Percentiles rank a stretch among this genome's conserved stretches.
These are phyloP conservation scores for Gossypium anomalum DNA, from an alignment of 345 rosid genomes.

Conservation along the genomic window DNA sequence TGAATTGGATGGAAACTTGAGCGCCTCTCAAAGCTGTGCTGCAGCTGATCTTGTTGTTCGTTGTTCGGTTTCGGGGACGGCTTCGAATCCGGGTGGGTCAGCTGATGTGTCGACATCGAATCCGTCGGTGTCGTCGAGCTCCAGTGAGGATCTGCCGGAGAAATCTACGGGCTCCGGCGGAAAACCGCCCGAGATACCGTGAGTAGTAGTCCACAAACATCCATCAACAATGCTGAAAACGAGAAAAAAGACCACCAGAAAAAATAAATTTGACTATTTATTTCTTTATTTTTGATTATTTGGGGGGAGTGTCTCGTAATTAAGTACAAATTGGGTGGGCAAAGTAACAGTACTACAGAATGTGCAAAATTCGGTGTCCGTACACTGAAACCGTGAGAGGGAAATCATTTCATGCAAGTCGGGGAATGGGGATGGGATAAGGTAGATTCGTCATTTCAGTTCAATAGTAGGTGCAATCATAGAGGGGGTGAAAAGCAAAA, in stretches of 20 bases:
- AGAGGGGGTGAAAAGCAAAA: not conserved
- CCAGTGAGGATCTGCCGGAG: slow-evolving; percentile 82
- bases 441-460: slow-evolving; percentile 39
- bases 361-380: slow-evolving; percentile 40
- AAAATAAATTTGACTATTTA: not conserved
- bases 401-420: slow-evolving; percentile 27
- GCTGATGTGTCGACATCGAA: slow-evolving; percentile 49
- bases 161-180: slow-evolving; percentile 70
- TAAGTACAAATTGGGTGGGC: slow-evolving; percentile 1
- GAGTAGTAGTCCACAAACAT: slow-evolving; percentile 48
- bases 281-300: not conserved
- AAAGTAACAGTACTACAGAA: not conserved
- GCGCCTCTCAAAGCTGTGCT: slow-evolving; percentile 8
- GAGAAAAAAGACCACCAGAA: not conserved
- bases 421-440: not conserved
- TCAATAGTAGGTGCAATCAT: not conserved
- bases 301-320: slow-evolving; percentile 36
- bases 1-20: slow-evolving; percentile 24
- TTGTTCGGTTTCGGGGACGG: slow-evolving; percentile 10
- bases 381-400: slow-evolving; percentile 31
- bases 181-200: slow-evolving; percentile 80
- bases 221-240: not conserved
- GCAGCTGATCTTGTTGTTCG: not conserved
- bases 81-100: slow-evolving; percentile 8
- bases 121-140: slow-evolving; percentile 71